These are phyloP conservation scores for Exophiala dermatitidis DNA, from an alignment of 2,329 filamentous ascomycete species.

Conservation along the genomic window DNA sequence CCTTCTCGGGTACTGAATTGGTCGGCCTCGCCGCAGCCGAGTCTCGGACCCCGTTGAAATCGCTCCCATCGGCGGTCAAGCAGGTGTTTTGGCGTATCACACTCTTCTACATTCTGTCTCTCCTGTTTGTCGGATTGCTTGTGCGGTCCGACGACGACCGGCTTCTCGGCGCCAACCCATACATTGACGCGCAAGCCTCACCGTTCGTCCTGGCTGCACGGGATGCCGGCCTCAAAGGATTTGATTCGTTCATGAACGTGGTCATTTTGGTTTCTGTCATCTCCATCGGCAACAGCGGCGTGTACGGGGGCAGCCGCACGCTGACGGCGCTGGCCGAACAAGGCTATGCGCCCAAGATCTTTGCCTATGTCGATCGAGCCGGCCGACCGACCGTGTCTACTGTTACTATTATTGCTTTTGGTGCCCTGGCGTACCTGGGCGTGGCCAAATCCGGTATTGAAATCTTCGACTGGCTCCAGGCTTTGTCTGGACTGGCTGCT, in stretches of 20 bases:
- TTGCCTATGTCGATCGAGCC: constrained; percentile 40
- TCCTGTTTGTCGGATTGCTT: constrained; percentile 41
- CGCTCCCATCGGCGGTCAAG: constrained; percentile 43
- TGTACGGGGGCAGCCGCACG: constrained; percentile 51
- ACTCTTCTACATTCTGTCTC: constrained; percentile 44
- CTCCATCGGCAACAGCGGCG: constrained; percentile 52
- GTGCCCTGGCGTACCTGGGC: constrained; percentile 37
- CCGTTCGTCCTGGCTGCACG: constrained; percentile 61
- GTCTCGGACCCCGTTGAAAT: constrained; percentile 45
- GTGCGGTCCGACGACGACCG: constrained; percentile 35
- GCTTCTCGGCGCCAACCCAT: constrained; percentile 35
- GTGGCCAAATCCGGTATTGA: constrained; percentile 38
- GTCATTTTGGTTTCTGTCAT: constrained; percentile 54
- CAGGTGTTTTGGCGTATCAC: constrained; percentile 47
- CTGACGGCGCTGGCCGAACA: constrained; percentile 49
- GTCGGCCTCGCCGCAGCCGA: constrained; percentile 49
- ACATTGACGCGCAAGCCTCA: constrained; percentile 41
- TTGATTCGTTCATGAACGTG: constrained; percentile 60
- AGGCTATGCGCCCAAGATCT: constrained; percentile 39
- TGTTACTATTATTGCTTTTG: constrained; percentile 34
- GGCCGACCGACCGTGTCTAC: constrained; percentile 40
- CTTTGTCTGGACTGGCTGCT: constrained; percentile 55
- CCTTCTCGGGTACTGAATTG: constrained; percentile 44
- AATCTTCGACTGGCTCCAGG: constrained; percentile 58
- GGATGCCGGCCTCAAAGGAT: constrained; percentile 52